phyloP scores from a whole-genome alignment of 352 stramenopile species.

The Elongisporangium anandrum region DNA sequence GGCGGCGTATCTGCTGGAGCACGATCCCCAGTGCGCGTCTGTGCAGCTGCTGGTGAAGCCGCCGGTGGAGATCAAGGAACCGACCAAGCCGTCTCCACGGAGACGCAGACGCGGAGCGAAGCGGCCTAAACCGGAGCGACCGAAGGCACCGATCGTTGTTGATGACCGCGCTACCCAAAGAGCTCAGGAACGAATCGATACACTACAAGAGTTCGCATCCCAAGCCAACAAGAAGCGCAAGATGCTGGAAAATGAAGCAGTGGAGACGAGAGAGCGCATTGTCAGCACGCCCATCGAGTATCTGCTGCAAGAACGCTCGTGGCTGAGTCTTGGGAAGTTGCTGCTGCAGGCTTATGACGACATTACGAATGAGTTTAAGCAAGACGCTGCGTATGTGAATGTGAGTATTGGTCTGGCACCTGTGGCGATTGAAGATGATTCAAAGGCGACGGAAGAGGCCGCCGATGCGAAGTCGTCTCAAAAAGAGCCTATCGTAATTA shows the following conservation, averaged over 20 bases:
- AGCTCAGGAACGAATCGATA: constrained; percentile 15
- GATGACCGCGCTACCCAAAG: background rate
- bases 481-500: background rate
- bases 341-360: constrained; percentile 66
- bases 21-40: constrained; percentile 38
- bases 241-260: constrained; percentile 11
- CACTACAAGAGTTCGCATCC: constrained; percentile 15
- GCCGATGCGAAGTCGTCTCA: constrained; percentile 1
- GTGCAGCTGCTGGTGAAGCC: constrained; percentile 23
- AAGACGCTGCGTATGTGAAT: constrained; percentile 11
- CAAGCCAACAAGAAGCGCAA: constrained; percentile 25
- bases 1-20: constrained; percentile 30
- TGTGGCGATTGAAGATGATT: constrained; percentile 11
- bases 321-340: constrained; percentile 48
- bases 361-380: constrained; percentile 20
- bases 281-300: constrained; percentile 24
- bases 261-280: constrained; percentile 11
- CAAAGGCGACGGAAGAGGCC: background rate
- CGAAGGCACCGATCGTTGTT: constrained; percentile 1
- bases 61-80: constrained; percentile 2
- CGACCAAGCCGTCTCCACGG: background rate
- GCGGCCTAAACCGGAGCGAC: background rate
- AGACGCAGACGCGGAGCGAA: background rate
- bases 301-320: constrained; percentile 37
- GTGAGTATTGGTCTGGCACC: constrained; percentile 20